These are phyloP conservation scores for Neofusicoccum cordaticola DNA, from an alignment of 2,329 filamentous ascomycete species.

Conservation along the genomic window DNA sequence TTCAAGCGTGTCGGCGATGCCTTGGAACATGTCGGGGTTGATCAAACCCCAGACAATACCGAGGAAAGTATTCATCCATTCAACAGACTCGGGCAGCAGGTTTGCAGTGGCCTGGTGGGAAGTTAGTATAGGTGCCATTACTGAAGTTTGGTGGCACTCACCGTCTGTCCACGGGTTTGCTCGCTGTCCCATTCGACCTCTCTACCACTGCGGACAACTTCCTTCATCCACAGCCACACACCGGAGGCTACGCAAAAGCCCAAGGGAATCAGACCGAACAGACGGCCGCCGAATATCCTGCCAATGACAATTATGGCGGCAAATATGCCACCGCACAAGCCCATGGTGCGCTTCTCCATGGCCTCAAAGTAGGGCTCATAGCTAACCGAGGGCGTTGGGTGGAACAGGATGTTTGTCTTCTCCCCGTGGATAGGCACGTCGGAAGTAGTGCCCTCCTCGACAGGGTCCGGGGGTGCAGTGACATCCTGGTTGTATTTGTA, in stretches of 20 bases:
- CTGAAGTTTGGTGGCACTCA: conserved; percentile 31
- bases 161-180: conserved; percentile 75
- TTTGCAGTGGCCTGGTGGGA: conserved; percentile 68
- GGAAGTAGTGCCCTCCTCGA: conserved; percentile 76
- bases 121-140: background rate
- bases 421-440: conserved; percentile 95
- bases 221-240: conserved; percentile 86
- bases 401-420: conserved; percentile 94
- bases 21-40: conserved; percentile 93
- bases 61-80: conserved; percentile 90
- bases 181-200: conserved; percentile 88
- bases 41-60: conserved; percentile 84
- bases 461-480: conserved; percentile 84
- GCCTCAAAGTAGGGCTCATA: conserved; percentile 83
- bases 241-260: conserved; percentile 70
- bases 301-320: conserved; percentile 73
- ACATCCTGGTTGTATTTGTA: conserved; percentile 85
- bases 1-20: conserved; percentile 86
- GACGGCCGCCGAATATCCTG: conserved; percentile 72
- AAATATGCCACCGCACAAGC: conserved; percentile 69
- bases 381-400: conserved; percentile 85
- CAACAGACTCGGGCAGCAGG: conserved; percentile 84
- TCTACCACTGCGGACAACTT: conserved; percentile 76
- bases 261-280: conserved; percentile 74
- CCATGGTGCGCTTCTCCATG: conserved; percentile 71